Evolutionary conservation across 2,329 filamentous ascomycete species (phyloP).

Genomic region (Cercospora sesami): DNA sequence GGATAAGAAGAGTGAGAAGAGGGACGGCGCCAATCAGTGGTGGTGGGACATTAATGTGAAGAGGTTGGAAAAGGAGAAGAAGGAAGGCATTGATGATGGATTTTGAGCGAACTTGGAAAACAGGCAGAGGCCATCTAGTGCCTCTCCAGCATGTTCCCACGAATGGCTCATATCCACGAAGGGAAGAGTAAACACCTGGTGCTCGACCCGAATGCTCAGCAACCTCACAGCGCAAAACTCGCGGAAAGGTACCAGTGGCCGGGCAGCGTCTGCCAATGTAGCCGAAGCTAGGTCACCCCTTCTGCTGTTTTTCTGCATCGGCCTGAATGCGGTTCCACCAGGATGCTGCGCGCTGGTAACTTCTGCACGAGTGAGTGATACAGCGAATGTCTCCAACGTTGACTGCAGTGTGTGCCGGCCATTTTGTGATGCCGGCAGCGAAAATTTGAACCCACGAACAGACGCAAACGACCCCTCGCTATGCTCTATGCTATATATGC

Average conservation of each 20-base stretch:
- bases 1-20: slow-evolving; percentile 40
- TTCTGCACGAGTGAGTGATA: not conserved
- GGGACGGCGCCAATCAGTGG: slow-evolving; percentile 57
- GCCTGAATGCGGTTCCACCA: not conserved
- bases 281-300: not conserved
- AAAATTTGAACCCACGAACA: not conserved
- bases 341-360: not conserved
- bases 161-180: not conserved
- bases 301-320: not conserved
- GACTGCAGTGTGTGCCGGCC: not conserved
- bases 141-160: not conserved
- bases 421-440: not conserved
- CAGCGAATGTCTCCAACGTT: not conserved
- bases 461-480: not conserved
- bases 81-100: slow-evolving; percentile 51
- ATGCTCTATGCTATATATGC: slow-evolving; percentile 12
- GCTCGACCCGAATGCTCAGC: not conserved
- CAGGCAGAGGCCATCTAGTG: not conserved
- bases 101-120: slow-evolving; percentile 42
- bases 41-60: slow-evolving; percentile 58
- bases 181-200: not conserved
- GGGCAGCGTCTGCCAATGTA: not conserved
- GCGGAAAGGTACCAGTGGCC: not conserved
- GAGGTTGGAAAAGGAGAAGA: slow-evolving; percentile 51
- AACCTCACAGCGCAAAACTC: not conserved